A percentile compares a stretch with the other conserved stretches of the same genome.
These are phyloP conservation scores for Fusarium sp. DNA, from an alignment of 2,329 filamentous ascomycete genomes.

Conservation along the genomic window DNA sequence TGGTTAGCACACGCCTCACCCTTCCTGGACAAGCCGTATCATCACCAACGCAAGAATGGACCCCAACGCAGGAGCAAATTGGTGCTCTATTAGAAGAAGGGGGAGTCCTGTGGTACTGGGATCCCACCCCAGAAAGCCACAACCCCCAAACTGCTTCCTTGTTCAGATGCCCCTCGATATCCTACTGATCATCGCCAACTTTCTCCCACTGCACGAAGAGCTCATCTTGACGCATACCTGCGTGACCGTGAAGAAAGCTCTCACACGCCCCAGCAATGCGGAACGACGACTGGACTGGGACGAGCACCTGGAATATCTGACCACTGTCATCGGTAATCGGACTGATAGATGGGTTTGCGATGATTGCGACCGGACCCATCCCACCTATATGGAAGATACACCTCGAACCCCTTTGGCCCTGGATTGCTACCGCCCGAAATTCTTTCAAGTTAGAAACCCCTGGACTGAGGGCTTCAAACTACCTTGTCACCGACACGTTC, in stretches of 20 bases:
- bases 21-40: background rate
- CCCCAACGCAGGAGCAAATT: background rate
- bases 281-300: no score
- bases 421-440: background rate
- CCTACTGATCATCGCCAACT: background rate
- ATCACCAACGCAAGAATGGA: background rate
- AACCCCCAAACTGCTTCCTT: background rate
- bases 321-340: background rate
- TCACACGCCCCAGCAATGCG: background rate
- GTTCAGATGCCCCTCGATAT: background rate
- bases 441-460: background rate
- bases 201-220: background rate
- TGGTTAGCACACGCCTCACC: no score
- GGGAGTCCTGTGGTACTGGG: background rate
- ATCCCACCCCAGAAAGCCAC: background rate
- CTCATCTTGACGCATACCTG: background rate
- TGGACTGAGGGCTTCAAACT: background rate
- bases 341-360: conserved; percentile 8
- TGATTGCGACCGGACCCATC: background rate
- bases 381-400: background rate
- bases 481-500: background rate
- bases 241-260: background rate
- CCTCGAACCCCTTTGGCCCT: background rate
- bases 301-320: background rate
- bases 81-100: background rate